A percentile compares a stretch with the other conserved stretches of the same genome.
Conservation (phyloP, 2,329 filamentous ascomycete species). For the Curvularia hawaiiensis region DNA sequence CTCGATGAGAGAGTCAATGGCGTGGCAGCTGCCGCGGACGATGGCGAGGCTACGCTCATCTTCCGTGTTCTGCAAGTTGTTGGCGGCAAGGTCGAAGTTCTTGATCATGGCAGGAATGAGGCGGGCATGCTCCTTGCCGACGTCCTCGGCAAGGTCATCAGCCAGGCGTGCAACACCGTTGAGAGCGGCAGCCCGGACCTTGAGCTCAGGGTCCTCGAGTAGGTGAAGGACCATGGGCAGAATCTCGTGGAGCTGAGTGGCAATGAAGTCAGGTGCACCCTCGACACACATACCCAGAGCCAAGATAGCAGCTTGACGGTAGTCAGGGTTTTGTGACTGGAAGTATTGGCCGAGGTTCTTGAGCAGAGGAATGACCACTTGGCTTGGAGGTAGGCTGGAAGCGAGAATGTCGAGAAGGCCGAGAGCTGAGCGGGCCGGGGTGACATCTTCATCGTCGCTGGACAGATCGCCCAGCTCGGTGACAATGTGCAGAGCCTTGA, state of each 20-base stretch:
- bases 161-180: conserved; percentile 88
- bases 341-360: conserved; percentile 85
- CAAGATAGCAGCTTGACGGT: conserved; percentile 88
- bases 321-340: conserved; percentile 72
- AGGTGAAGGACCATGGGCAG: conserved; percentile 84
- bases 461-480: conserved; percentile 81
- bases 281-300: conserved; percentile 93
- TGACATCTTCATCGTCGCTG: conserved; percentile 80
- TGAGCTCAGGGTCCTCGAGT: conserved; percentile 80
- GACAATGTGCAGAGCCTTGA: conserved; percentile 85
- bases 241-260: conserved; percentile 85
- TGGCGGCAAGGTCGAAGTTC: conserved; percentile 83
- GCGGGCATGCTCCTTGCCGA: conserved; percentile 81
- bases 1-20: conserved; percentile 89
- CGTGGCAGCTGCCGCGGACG: conserved; percentile 86
- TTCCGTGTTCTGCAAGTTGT: conserved; percentile 65
- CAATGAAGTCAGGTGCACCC: conserved; percentile 96
- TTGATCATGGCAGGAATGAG: conserved; percentile 84
- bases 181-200: conserved; percentile 85
- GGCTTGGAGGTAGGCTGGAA: conserved; percentile 85
- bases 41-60: conserved; percentile 81
- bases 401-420: conserved; percentile 88
- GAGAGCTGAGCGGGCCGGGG: conserved; percentile 82
- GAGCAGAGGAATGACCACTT: conserved; percentile 91
- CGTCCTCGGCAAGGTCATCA: conserved; percentile 90